Evolutionary conservation across 2,329 filamentous ascomycete species (phyloP).

Genomic region (Triangularia verruculosa): DNA sequence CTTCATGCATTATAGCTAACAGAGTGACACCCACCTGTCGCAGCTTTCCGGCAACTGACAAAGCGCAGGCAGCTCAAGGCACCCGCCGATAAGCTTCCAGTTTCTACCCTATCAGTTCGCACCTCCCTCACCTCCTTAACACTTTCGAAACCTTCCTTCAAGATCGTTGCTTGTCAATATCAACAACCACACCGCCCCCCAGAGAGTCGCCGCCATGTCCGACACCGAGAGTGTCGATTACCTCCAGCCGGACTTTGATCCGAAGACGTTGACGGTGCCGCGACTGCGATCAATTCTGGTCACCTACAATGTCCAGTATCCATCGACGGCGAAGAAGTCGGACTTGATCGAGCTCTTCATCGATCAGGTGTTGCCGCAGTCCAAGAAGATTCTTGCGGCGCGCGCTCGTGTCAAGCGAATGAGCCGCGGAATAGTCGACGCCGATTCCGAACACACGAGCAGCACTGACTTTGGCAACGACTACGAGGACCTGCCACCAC

Average conservation of each 20-base stretch:
- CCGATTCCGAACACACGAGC: conserved; percentile 63
- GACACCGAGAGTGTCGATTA: conserved; percentile 72
- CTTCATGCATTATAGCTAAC: not conserved
- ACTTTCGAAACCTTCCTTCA: not conserved
- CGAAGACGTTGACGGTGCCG: conserved; percentile 78
- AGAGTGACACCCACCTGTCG: not conserved
- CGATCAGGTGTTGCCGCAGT: conserved; percentile 72
- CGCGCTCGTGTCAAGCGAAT: conserved; percentile 79
- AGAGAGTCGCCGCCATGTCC: conserved; percentile 46
- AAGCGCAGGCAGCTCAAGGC: not conserved
- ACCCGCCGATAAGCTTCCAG: conserved; percentile 10
- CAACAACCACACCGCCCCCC: not conserved
- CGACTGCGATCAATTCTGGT: conserved; percentile 88
- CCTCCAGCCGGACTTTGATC: conserved; percentile 82
- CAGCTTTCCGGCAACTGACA: conserved; percentile 2
- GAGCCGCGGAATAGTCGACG: conserved; percentile 77
- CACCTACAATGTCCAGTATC: conserved; percentile 80
- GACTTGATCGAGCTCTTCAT: conserved; percentile 84
- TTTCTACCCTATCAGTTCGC: not conserved
- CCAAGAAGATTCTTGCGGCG: conserved; percentile 70
- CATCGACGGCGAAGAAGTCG: conserved; percentile 85
- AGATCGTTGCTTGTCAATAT: not conserved
- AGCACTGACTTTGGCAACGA: conserved; percentile 48
- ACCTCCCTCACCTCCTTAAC: not conserved
- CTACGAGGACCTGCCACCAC: conserved; percentile 53